Conservation (phyloP, 345 rosid species). For the Arabis hirsuta region DNA sequence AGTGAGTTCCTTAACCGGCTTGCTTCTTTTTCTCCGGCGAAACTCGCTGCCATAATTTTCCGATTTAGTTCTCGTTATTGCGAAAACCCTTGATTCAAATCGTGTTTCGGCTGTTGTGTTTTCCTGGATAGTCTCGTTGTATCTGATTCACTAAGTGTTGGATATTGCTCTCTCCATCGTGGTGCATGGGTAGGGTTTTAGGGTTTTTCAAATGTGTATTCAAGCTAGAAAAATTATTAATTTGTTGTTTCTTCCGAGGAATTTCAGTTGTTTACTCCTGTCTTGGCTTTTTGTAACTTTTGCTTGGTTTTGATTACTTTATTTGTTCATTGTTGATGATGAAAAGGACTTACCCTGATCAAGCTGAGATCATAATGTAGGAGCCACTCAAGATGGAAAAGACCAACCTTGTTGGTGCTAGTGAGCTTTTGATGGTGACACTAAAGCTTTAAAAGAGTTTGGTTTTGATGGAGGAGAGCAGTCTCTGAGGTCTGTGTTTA, state of each 20-base stretch:
- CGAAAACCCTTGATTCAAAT: not conserved
- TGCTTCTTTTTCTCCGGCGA: not conserved
- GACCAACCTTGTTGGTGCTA: constrained; percentile 16
- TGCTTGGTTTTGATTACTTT: not conserved
- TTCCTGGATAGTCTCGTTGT: not conserved
- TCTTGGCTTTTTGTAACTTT: not conserved
- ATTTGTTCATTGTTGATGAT: not conserved
- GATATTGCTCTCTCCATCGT: not conserved
- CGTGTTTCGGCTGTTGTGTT: not conserved
- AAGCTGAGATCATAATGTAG: not conserved
- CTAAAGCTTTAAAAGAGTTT: constrained; percentile 39
- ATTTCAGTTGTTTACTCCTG: not conserved
- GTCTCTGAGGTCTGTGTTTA: constrained; percentile 60
- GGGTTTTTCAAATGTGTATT: too few relatives aligned
- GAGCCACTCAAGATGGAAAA: constrained; percentile 17
- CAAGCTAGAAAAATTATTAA: too few relatives aligned
- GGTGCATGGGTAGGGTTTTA: not conserved
- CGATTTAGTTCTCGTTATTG: not conserved
- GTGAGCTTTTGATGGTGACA: constrained; percentile 56
- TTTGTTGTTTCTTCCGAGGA: not conserved
- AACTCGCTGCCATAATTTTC: not conserved
- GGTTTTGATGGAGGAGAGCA: constrained; percentile 38
- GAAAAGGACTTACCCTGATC: constrained; percentile 3
- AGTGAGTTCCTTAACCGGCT: not conserved
- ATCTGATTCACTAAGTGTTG: not conserved